Conservation (phyloP, 768 basidiomycete genomes). For the Dictyophora rubrovolvata region DNA sequence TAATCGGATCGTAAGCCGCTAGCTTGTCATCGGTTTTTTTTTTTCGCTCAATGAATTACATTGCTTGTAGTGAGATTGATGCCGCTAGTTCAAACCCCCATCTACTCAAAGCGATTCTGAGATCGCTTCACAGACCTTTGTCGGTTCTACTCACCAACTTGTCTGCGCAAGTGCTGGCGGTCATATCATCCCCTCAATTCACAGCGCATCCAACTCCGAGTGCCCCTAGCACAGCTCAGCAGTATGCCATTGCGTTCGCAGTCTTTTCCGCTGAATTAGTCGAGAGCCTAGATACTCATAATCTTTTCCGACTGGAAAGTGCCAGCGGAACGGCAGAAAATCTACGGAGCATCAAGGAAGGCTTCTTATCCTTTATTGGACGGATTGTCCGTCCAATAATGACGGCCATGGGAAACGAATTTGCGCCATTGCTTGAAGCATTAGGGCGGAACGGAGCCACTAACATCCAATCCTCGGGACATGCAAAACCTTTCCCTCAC, state of each 20-base stretch:
- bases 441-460: constrained; percentile 38
- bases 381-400: constrained; percentile 60
- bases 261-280: constrained; percentile 67
- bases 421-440: constrained; percentile 51
- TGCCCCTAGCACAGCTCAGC: constrained; percentile 53
- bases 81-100: constrained; percentile 54
- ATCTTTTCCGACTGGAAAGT: constrained; percentile 52
- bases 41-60: constrained; percentile 12
- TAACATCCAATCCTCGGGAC: neutral
- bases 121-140: constrained; percentile 65
- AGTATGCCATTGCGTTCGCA: constrained; percentile 59
- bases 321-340: constrained; percentile 47
- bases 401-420: constrained; percentile 46
- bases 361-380: constrained; percentile 55
- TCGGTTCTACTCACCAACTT: constrained; percentile 65
- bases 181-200: constrained; percentile 57
- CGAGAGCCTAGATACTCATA: constrained; percentile 56
- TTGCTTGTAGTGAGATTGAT: constrained; percentile 51
- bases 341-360: constrained; percentile 57
- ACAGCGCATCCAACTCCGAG: constrained; percentile 40
- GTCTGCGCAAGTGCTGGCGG: constrained; percentile 54
- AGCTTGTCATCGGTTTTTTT: constrained; percentile 2
- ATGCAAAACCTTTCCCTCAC: neutral
- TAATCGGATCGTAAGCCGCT: constrained; percentile 56
- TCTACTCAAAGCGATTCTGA: constrained; percentile 57